Conservation (phyloP, 2,329 filamentous ascomycete species). For the Macrophomina pseudophaseolina region DNA sequence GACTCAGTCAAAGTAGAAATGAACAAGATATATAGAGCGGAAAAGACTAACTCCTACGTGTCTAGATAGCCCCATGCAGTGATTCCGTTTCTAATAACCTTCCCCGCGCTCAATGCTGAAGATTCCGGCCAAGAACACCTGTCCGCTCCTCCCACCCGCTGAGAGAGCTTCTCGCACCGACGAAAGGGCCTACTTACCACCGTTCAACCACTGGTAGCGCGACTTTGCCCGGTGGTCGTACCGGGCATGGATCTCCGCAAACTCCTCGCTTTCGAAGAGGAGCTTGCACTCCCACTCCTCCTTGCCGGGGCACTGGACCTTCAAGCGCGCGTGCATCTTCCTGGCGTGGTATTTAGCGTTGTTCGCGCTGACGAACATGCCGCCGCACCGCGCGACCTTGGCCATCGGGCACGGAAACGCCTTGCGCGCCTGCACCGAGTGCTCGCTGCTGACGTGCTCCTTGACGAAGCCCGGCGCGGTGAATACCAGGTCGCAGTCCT, state of each 20-base stretch:
- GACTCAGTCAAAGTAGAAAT: too few relatives aligned
- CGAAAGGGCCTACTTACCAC: too few relatives aligned
- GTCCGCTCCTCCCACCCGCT: too few relatives aligned
- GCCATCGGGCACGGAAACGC: background rate
- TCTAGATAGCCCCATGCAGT: too few relatives aligned
- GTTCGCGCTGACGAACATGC: background rate
- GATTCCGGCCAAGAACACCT: too few relatives aligned
- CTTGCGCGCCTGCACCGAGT: background rate
- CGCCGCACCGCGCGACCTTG: background rate
- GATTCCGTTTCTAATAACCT: too few relatives aligned
- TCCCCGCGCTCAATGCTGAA: too few relatives aligned
- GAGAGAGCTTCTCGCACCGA: too few relatives aligned
- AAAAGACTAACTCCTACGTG: too few relatives aligned
- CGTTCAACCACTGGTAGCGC: too few relatives aligned
- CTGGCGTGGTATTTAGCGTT: background rate
- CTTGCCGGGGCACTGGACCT: background rate
- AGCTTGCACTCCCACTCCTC: background rate
- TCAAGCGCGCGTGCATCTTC: background rate
- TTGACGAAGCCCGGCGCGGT: background rate
- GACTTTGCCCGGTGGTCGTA: too few relatives aligned
- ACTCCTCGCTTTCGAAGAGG: background rate
- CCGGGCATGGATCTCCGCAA: background rate
- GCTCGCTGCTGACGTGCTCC: background rate
- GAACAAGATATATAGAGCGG: too few relatives aligned
- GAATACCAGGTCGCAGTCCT: background rate